A percentile compares a stretch with the other conserved stretches of the same genome.
Evolutionary conservation across 768 basidiomycete species (phyloP).

Genomic region (Leccinum rimulosum): DNA sequence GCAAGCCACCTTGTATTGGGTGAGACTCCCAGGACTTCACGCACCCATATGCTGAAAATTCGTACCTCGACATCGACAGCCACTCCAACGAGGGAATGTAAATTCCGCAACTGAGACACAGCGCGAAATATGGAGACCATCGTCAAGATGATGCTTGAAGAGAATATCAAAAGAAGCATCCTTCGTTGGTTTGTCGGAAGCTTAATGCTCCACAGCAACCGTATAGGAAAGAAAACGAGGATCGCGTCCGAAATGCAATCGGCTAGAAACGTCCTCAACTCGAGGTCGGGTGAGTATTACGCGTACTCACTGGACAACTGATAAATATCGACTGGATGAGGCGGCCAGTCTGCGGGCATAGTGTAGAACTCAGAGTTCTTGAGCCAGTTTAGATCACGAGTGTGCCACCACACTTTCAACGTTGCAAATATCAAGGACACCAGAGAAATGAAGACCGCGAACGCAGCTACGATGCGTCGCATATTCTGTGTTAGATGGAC

Average conservation of each 20-base stretch:
- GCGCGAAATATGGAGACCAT: constrained; percentile 13
- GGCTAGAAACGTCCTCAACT: constrained; percentile 11
- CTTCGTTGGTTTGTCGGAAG: constrained; percentile 14
- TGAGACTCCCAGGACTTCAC: not conserved
- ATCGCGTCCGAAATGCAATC: constrained; percentile 22
- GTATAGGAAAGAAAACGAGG: constrained; percentile 14
- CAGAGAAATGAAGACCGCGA: constrained; percentile 10
- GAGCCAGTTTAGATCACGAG: not conserved
- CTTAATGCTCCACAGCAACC: constrained; percentile 10
- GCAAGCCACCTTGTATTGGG: constrained; percentile 10
- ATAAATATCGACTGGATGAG: constrained; percentile 4
- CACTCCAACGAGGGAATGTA: constrained; percentile 7
- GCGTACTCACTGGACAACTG: constrained; percentile 17
- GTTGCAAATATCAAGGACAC: constrained; percentile 6
- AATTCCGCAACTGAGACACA: constrained; percentile 8
- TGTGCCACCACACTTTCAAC: constrained; percentile 5
- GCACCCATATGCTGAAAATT: no score
- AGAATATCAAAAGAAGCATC: constrained; percentile 13
- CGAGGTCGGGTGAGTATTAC: not conserved
- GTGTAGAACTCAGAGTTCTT: not conserved
- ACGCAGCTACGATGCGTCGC: constrained; percentile 7
- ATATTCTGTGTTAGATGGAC: constrained; percentile 8
- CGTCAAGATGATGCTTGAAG: constrained; percentile 13
- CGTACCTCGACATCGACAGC: constrained; percentile 18
- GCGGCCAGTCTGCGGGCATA: not conserved